Conservation (phyloP, 371 early-diverging fungal genomes). For the Mucor indicus region DNA sequence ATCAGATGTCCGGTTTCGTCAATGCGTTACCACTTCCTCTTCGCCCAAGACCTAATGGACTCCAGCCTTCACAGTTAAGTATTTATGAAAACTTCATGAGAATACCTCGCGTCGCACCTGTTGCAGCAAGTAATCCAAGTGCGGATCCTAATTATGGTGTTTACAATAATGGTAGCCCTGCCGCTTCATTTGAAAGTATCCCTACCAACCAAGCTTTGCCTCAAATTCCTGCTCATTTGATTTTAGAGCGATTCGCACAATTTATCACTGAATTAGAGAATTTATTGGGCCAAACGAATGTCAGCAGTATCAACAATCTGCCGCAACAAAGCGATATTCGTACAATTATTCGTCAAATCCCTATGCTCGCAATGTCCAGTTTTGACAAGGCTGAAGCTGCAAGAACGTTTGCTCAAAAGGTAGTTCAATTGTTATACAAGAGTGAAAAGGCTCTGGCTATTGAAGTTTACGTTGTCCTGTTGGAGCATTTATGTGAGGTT, state of each 20-base stretch:
- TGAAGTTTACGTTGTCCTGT: constrained; percentile 76
- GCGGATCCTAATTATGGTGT: neutral
- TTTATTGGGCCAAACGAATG: constrained; percentile 51
- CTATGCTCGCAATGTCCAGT: constrained; percentile 59
- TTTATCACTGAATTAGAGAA: constrained; percentile 77
- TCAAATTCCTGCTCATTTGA: constrained; percentile 42
- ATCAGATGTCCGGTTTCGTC: constrained; percentile 68
- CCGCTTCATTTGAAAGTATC: neutral
- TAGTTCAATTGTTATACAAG: constrained; percentile 79
- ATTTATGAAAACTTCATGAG: constrained; percentile 68
- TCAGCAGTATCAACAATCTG: constrained; percentile 57
- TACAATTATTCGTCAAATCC: constrained; percentile 66
- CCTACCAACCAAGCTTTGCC: neutral
- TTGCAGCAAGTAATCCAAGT: neutral
- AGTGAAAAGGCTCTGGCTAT: constrained; percentile 68
- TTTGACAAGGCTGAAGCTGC: constrained; percentile 74
- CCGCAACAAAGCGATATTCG: constrained; percentile 80
- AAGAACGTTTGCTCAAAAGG: constrained; percentile 79
- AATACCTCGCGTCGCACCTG: constrained; percentile 9
- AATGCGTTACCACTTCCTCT: constrained; percentile 78
- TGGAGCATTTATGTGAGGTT: constrained; percentile 78
- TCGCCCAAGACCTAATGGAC: constrained; percentile 76
- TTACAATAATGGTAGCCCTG: neutral
- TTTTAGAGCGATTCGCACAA: constrained; percentile 65
- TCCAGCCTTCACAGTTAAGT: constrained; percentile 73